phyloP scores from a whole-genome alignment of 306 rosid genomes.

The Acacia confusa region DNA sequence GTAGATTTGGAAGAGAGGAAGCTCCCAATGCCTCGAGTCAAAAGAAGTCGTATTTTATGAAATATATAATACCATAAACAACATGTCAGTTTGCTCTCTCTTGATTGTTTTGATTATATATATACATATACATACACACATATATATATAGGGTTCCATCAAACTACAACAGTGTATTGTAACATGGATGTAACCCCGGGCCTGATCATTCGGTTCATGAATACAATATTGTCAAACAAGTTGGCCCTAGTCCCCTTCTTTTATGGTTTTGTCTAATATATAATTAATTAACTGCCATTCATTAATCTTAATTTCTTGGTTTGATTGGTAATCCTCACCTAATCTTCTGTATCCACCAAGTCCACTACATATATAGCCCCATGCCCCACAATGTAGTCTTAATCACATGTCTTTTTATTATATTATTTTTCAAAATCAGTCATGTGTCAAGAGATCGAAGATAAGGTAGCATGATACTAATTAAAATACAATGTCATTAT shows the following conservation, averaged over 20 bases:
- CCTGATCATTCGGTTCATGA: constrained; percentile 23
- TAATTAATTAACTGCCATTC: constrained; percentile 3
- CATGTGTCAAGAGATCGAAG: neutral
- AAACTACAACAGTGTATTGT: constrained; percentile 25
- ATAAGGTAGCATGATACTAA: no score
- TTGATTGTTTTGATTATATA: neutral
- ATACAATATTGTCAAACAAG: constrained; percentile 38
- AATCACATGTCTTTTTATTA: constrained; percentile 1
- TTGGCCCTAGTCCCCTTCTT: constrained; percentile 25
- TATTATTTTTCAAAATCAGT: neutral
- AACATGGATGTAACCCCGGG: constrained; percentile 32
- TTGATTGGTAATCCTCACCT: constrained; percentile 37
- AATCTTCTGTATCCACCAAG: constrained; percentile 28
- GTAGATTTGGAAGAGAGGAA: constrained; percentile 40
- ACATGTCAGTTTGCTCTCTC: constrained; percentile 19
- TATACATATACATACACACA: neutral
- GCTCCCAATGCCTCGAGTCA: constrained; percentile 62
- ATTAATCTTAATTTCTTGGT: neutral
- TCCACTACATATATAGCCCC: constrained; percentile 7
- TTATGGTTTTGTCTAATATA: neutral
- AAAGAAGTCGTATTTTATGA: constrained; percentile 31
- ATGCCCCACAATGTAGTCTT: constrained; percentile 11
- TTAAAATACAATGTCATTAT: neutral
- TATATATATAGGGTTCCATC: neutral
- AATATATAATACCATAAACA: neutral